A percentile compares a stretch with the other conserved stretches of the same genome.
Conservation (phyloP, 805 yeast species). For the Saturnispora galanensis region DNA sequence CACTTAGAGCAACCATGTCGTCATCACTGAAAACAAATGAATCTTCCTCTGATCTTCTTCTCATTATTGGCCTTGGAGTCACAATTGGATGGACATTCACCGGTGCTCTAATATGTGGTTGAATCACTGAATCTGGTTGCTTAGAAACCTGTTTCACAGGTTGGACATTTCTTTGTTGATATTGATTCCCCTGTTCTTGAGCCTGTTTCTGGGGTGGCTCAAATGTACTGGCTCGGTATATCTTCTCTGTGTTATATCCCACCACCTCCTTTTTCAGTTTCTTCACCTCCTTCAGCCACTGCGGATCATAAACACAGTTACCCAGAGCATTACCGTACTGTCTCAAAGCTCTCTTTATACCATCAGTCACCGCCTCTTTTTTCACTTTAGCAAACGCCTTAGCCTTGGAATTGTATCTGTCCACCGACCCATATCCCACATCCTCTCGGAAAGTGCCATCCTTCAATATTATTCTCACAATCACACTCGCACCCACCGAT, state of each 20-base stretch:
- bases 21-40: slow-evolving; percentile 46
- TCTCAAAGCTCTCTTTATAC: slow-evolving; percentile 65
- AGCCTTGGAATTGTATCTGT: slow-evolving; percentile 58
- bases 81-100: neutral
- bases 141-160: no score
- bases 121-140: neutral
- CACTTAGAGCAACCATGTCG: slow-evolving; percentile 21
- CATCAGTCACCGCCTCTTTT: slow-evolving; percentile 82
- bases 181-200: neutral
- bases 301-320: slow-evolving; percentile 74
- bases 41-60: slow-evolving; percentile 30
- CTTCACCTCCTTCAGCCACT: slow-evolving; percentile 43
- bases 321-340: slow-evolving; percentile 76
- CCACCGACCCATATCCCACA: slow-evolving; percentile 65
- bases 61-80: neutral
- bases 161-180: neutral
- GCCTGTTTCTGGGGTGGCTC: no score
- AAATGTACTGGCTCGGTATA: no score
- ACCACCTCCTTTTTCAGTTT: slow-evolving; percentile 29
- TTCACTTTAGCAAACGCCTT: slow-evolving; percentile 73
- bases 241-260: no score
- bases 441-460: slow-evolving; percentile 81
- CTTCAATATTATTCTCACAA: slow-evolving; percentile 59
- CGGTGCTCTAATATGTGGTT: neutral
- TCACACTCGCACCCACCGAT: slow-evolving; percentile 60